Conservation (phyloP, 176 grass and related monocot genomes). For the Avena eriantha region DNA sequence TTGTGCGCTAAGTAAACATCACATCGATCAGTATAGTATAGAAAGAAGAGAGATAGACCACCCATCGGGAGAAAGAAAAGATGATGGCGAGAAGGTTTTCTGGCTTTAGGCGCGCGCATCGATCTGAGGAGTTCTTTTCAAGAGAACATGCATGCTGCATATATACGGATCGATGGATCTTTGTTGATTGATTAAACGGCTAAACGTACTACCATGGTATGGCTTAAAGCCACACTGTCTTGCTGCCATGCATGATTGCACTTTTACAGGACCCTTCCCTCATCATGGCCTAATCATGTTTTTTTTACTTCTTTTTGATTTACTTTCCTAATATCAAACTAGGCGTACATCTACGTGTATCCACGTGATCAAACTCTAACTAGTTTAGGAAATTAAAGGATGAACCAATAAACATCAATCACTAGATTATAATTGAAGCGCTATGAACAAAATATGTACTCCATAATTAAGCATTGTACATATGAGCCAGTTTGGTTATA, state of each 20-base stretch:
- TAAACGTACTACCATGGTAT: conserved; percentile 14
- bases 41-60: conserved; percentile 40
- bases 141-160: not conserved
- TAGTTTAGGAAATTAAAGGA: not conserved
- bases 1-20: conserved; percentile 32
- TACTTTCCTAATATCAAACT: not conserved
- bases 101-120: conserved; percentile 24
- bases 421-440: not conserved
- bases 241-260: conserved; percentile 58
- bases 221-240: conserved; percentile 27
- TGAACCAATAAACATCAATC: not conserved
- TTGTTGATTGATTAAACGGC: conserved; percentile 40
- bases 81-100: conserved; percentile 19
- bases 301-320: not conserved
- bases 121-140: conserved; percentile 31
- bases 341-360: not conserved
- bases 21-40: conserved; percentile 37
- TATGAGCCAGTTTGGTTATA: not conserved
- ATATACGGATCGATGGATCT: not conserved
- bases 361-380: not conserved
- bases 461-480: not conserved
- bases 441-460: not conserved
- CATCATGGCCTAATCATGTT: conserved; percentile 58
- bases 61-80: conserved; percentile 6
- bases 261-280: conserved; percentile 52